Base-by-base conservation (phyloP, 148 eudicot genomes). In the Nyssa sinensis region DNA sequence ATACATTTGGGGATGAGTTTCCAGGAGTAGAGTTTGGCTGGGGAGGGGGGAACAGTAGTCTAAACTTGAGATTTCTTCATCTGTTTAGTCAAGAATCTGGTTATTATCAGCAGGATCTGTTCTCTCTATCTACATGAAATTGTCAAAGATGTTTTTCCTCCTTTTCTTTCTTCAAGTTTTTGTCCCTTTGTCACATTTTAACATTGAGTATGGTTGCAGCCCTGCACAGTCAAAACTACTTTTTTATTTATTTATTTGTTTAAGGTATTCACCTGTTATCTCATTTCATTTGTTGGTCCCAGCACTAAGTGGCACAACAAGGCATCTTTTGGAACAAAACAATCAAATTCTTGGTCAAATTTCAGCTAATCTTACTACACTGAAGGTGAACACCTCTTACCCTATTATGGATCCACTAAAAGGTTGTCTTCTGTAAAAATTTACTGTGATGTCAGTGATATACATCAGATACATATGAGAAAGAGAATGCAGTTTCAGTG, bases 271-370 rank as follows among this genome's bases (percentile, higher is more conserved):
- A 12, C 59, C 31, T 73, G 30, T 65, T 69, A 27, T 28, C 27
- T 73, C 57, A 55, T 30, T 77, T 70, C 73, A 39, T 74, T 35
- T 72, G 65, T 71, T 70, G 59, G 60, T 75, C 70, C 35, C 88
- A 90, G 94, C 81, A 73, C 80, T 82, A 74, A 75, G 83, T 78
- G 81, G 89, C 75, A 83, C 76, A 75, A 73, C 88, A 67, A 86
- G 82, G 78, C 89, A 84, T 68, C 89, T 89, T 67, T 72, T 91
- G 86, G 88, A 88, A 75, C 91, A 87, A 80, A 91, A 91, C 66
- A 35, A 62, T 53, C 84, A 85, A 74, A 82, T 81, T 68, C 81
- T 91, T 33, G 73, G 77, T 79, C 89, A 85, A 71, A 88, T 91
- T 62, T 77, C 85, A 64, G 82, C 69, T 68, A 91, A 91, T 80